Conservation (phyloP, 2,329 filamentous ascomycete genomes). For the Xylaria sp. region DNA sequence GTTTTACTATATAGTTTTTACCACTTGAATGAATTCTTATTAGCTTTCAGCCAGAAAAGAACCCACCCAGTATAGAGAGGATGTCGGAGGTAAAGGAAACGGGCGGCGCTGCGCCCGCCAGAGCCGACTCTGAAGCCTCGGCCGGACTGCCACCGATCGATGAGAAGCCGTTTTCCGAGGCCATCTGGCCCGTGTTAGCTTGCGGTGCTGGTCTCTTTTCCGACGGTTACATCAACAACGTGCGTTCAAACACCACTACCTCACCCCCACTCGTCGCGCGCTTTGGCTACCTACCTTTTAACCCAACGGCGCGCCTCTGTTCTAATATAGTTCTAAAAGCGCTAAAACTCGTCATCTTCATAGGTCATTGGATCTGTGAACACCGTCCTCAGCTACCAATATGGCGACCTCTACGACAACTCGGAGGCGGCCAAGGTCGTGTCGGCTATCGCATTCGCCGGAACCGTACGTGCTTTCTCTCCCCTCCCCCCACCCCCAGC, state of each 20-base stretch:
- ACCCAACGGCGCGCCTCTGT: conserved; percentile 20
- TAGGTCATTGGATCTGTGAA: conserved; percentile 88
- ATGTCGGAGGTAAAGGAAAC: conserved; percentile 37
- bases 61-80: conserved; percentile 1
- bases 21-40: background rate
- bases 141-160: conserved; percentile 31
- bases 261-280: too few relatives aligned
- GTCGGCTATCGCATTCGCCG: conserved; percentile 81
- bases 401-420: conserved; percentile 69
- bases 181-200: conserved; percentile 74
- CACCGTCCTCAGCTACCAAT: conserved; percentile 73
- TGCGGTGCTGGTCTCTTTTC: conserved; percentile 90
- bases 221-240: conserved; percentile 90
- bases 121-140: conserved; percentile 28
- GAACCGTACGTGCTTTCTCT: conserved; percentile 55
- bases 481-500: background rate
- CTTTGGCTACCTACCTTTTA: background rate
- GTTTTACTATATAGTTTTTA: background rate
- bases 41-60: background rate
- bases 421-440: conserved; percentile 77
- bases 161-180: conserved; percentile 40
- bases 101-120: conserved; percentile 7
- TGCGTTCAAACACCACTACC: conserved; percentile 43
- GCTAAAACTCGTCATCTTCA: background rate
- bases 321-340: background rate